Evolutionary conservation across 2,329 filamentous ascomycete genomes (phyloP).

Genomic region (Aspergillus piperis): DNA sequence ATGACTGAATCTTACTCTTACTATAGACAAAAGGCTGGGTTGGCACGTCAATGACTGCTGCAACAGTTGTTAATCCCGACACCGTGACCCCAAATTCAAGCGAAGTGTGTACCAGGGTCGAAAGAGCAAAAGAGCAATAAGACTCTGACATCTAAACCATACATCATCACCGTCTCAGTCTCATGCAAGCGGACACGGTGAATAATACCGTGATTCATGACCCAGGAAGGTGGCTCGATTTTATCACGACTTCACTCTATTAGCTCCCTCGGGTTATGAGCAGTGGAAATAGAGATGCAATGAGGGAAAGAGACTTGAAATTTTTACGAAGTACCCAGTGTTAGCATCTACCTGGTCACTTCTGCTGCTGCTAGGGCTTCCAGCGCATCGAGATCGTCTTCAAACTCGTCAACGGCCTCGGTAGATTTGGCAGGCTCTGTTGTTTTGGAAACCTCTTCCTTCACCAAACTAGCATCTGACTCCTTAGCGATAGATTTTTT

Average conservation of each 20-base stretch:
- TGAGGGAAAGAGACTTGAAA: not conserved
- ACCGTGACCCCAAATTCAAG: not conserved
- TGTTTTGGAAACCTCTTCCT: conserved; percentile 15
- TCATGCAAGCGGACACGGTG: not conserved
- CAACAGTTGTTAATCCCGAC: too few species aligned
- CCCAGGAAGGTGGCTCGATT: not conserved
- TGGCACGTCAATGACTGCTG: too few species aligned
- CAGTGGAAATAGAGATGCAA: not conserved
- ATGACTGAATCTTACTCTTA: too few species aligned
- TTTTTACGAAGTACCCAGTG: not conserved
- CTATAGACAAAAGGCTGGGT: too few species aligned
- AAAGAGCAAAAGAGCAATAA: not conserved
- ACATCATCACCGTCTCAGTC: not conserved
- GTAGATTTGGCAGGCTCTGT: conserved; percentile 18
- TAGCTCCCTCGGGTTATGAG: not conserved
- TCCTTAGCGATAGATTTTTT: conserved; percentile 15
- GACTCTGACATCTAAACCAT: not conserved
- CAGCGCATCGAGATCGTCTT: conserved; percentile 46
- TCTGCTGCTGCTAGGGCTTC: conserved; percentile 42
- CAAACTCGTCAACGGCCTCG: conserved; percentile 38
- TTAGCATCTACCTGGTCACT: conserved; percentile 2
- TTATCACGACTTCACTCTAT: not conserved
- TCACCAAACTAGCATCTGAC: not conserved
- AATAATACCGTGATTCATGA: not conserved
- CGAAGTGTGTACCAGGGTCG: not conserved